A percentile compares a stretch with the other conserved stretches of the same genome.
Conservation (phyloP, 345 rosid species). For the Sonneratia alba region DNA sequence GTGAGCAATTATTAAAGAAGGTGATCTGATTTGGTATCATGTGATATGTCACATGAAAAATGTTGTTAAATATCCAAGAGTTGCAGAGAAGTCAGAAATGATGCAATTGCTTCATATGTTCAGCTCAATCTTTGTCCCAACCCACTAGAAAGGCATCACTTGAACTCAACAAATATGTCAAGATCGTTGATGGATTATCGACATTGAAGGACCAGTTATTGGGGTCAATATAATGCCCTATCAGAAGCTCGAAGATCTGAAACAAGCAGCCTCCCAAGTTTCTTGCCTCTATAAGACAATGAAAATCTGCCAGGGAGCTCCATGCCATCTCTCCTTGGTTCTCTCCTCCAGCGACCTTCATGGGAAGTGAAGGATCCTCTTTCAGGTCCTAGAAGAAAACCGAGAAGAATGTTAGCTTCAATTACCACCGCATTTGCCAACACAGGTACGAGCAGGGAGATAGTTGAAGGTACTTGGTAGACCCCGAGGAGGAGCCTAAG, state of each 20-base stretch:
- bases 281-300: neutral
- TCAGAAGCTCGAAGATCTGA: too few species aligned
- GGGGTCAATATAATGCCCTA: too few species aligned
- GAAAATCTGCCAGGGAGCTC: neutral
- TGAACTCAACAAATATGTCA: too few species aligned
- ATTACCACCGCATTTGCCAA: neutral
- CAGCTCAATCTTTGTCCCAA: neutral
- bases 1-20: neutral
- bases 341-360: neutral
- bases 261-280: too few species aligned
- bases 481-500: conserved; percentile 7
- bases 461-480: neutral
- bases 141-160: neutral
- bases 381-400: neutral
- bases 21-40: neutral
- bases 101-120: neutral
- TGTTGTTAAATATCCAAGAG: neutral
- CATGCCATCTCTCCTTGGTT: neutral
- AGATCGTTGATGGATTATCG: too few species aligned
- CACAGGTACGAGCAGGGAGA: neutral
- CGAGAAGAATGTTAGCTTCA: conserved; percentile 9
- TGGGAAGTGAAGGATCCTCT: neutral
- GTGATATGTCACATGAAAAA: neutral
- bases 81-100: conserved; percentile 1
- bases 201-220: too few species aligned